Percentiles rank a stretch among this genome's conserved stretches.
Conservation (phyloP, 495 filamentous ascomycete species). For the Acidomyces sp. region DNA sequence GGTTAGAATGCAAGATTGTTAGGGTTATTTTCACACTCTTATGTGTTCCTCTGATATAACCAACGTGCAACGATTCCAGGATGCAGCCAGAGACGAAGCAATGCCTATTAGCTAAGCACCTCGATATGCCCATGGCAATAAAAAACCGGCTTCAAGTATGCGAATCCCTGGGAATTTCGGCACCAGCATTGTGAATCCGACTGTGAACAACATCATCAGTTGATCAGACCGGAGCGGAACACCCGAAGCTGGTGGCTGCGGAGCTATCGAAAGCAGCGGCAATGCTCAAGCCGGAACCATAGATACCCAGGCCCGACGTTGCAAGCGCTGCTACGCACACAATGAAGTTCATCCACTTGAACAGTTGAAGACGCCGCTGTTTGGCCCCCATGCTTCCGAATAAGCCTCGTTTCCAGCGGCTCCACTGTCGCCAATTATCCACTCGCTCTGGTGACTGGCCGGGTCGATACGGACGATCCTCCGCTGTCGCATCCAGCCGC, state of each 20-base stretch:
- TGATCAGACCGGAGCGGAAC: conserved; percentile 15
- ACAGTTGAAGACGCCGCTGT: conserved; percentile 6
- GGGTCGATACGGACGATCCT: conserved; percentile 7
- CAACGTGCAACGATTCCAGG: no score
- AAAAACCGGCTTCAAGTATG: no score
- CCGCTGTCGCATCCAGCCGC: conserved; percentile 13
- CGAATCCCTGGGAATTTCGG: no score
- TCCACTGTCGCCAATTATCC: conserved; percentile 7
- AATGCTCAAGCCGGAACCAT: conserved; percentile 15
- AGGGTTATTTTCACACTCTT: no score
- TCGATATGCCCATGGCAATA: no score
- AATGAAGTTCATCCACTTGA: conserved; percentile 14
- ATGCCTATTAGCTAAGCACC: no score
- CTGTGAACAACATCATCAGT: no score
- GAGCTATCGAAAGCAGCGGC: conserved; percentile 14
- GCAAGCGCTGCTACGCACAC: conserved; percentile 12
- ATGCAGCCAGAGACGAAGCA: no score
- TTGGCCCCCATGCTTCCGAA: conserved; percentile 4
- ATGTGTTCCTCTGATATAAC: no score
- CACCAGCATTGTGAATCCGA: no score
- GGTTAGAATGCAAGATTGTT: no score
- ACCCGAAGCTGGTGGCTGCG: conserved; percentile 12
- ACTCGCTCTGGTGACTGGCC: not conserved
- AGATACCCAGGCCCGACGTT: conserved; percentile 14
- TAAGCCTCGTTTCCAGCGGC: conserved; percentile 14